Evolutionary conservation across 2,329 filamentous ascomycete genomes (phyloP).

Genomic region (Ceratocystis smalleyi): DNA sequence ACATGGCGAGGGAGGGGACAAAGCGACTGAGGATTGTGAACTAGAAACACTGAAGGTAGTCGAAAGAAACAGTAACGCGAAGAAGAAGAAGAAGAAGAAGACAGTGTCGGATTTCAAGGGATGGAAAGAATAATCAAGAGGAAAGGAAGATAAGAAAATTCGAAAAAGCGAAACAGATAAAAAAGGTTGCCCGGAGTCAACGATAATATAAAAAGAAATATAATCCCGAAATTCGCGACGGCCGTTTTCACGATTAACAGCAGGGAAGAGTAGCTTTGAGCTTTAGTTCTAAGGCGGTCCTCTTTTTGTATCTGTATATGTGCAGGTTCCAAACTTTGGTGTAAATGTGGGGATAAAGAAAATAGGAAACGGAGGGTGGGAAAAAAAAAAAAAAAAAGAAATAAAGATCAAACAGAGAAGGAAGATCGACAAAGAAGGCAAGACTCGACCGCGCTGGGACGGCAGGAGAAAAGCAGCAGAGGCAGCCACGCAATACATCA

Average conservation of each 20-base stretch:
- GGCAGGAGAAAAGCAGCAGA: background rate
- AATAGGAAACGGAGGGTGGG: background rate
- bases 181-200: background rate
- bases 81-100: background rate
- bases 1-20: conserved; percentile 30
- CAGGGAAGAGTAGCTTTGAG: background rate
- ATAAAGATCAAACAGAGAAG: background rate
- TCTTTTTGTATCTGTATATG: background rate
- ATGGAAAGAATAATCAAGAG: background rate
- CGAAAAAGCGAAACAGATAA: background rate
- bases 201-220: background rate
- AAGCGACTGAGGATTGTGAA: background rate
- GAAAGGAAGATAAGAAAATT: background rate
- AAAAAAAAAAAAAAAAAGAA: background rate
- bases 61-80: background rate
- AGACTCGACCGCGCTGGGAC: background rate
- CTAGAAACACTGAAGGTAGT: background rate
- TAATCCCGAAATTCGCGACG: background rate
- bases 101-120: background rate
- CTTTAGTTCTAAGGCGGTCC: background rate
- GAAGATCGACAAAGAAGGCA: background rate
- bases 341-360: background rate
- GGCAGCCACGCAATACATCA: background rate
- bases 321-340: background rate
- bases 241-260: background rate